Evolutionary conservation across 2,329 filamentous ascomycete genomes (phyloP).

Genomic region (Neodidymelliopsis sp.): DNA sequence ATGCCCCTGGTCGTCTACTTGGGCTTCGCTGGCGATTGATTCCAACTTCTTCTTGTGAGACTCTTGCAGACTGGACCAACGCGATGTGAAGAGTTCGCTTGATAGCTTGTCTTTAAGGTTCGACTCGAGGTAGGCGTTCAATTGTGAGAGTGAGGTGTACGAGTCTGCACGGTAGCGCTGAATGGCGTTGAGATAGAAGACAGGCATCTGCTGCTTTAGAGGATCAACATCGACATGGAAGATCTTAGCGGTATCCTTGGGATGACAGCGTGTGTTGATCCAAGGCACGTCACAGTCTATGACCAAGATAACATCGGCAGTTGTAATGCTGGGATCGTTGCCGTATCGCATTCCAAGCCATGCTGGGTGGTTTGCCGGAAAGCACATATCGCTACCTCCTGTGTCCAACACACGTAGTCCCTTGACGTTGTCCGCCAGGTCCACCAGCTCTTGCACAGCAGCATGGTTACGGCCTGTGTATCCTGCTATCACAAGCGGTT

Average conservation of each 20-base stretch:
- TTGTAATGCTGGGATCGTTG: conserved; percentile 73
- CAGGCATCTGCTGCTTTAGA: conserved; percentile 68
- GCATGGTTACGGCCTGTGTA: conserved; percentile 75
- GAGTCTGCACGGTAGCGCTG: conserved; percentile 61
- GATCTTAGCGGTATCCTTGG: conserved; percentile 63
- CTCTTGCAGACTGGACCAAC: conserved; percentile 64
- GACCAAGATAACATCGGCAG: conserved; percentile 84
- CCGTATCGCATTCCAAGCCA: conserved; percentile 74
- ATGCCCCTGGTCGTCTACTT: conserved; percentile 67
- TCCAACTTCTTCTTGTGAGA: conserved; percentile 67
- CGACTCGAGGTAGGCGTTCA: conserved; percentile 67
- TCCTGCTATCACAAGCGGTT: conserved; percentile 74
- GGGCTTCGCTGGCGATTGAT: conserved; percentile 64
- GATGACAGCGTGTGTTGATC: conserved; percentile 79
- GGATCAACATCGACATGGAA: conserved; percentile 73
- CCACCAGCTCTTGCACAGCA: conserved; percentile 67
- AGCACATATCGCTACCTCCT: conserved; percentile 82
- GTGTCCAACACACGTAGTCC: conserved; percentile 77
- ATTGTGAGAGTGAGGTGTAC: conserved; percentile 69
- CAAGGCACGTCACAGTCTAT: conserved; percentile 92
- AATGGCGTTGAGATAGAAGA: conserved; percentile 64
- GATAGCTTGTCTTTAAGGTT: conserved; percentile 48
- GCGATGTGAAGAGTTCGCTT: conserved; percentile 51
- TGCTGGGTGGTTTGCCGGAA: conserved; percentile 65
- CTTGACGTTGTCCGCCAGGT: conserved; percentile 71